Evolutionary conservation across 306 rosid species (phyloP).

Genomic region (Gynostemma pentaphyllum): DNA sequence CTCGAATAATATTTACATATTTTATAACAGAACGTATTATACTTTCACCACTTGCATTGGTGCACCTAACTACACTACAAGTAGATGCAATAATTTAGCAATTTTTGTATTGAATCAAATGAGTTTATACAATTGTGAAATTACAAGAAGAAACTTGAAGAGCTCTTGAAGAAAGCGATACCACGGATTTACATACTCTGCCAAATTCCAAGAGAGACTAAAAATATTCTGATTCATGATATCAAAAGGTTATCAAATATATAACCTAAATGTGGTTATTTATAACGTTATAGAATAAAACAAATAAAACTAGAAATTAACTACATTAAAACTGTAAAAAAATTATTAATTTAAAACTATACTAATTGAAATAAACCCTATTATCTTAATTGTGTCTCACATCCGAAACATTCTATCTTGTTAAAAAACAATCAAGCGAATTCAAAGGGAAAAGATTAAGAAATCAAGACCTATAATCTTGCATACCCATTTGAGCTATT

Average conservation of each 20-base stretch:
- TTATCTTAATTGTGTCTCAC: too few species aligned
- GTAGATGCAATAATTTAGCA: slow-evolving; percentile 3
- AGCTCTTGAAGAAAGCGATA: neutral
- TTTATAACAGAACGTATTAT: neutral
- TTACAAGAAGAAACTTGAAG: neutral
- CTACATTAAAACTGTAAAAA: too few species aligned
- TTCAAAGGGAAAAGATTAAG: neutral
- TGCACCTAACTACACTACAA: neutral
- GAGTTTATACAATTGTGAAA: neutral
- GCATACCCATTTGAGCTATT: slow-evolving; percentile 34
- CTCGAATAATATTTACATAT: neutral
- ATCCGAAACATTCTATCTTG: neutral
- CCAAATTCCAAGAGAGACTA: too few species aligned
- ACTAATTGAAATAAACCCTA: too few species aligned
- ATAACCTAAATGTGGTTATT: too few species aligned
- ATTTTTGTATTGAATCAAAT: too few species aligned
- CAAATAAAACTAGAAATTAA: too few species aligned
- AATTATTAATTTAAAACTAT: too few species aligned
- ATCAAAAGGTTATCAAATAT: too few species aligned
- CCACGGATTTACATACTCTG: too few species aligned
- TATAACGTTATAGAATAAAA: too few species aligned
- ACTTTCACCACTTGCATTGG: neutral
- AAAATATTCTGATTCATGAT: too few species aligned
- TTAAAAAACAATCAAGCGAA: neutral
- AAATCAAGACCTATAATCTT: slow-evolving; percentile 33